Evolutionary conservation across 2,329 filamentous ascomycete species (phyloP).

Genomic region (Ampelomyces quisqualis): DNA sequence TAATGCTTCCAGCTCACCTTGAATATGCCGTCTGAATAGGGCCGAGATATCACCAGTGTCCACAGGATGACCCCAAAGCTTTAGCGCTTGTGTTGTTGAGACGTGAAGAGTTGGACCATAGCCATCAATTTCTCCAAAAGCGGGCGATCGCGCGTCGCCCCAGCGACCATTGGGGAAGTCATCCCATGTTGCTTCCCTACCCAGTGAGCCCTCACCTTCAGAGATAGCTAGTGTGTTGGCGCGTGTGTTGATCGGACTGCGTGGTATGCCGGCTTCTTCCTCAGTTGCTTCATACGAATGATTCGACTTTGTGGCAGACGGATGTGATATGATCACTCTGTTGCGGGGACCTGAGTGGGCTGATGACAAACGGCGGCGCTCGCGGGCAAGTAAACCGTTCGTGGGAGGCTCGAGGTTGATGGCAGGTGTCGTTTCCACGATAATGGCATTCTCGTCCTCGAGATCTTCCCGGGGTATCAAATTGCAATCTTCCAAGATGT

Average conservation of each 20-base stretch:
- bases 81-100: conserved; percentile 76
- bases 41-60: conserved; percentile 70
- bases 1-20: conserved; percentile 75
- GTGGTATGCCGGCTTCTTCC: conserved; percentile 73
- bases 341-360: conserved; percentile 85
- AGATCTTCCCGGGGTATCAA: conserved; percentile 65
- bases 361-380: conserved; percentile 68
- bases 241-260: conserved; percentile 69
- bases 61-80: conserved; percentile 80
- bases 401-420: conserved; percentile 36
- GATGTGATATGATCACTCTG: conserved; percentile 75
- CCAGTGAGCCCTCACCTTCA: conserved; percentile 85
- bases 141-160: conserved; percentile 82
- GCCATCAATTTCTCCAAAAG: conserved; percentile 96
- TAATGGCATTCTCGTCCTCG: conserved; percentile 42
- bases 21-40: conserved; percentile 79
- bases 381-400: conserved; percentile 24
- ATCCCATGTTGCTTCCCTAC: conserved; percentile 96
- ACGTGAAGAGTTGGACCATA: conserved; percentile 96
- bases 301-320: conserved; percentile 56
- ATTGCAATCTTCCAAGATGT: conserved; percentile 82
- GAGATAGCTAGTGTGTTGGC: conserved; percentile 89
- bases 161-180: conserved; percentile 96
- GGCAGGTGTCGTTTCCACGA: conserved; percentile 51
- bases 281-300: conserved; percentile 66